Evolutionary conservation across 805 yeast species (phyloP), one percentile per base, ranked within the genome.

Genomic region (Metschnikowia anglica): DNA sequence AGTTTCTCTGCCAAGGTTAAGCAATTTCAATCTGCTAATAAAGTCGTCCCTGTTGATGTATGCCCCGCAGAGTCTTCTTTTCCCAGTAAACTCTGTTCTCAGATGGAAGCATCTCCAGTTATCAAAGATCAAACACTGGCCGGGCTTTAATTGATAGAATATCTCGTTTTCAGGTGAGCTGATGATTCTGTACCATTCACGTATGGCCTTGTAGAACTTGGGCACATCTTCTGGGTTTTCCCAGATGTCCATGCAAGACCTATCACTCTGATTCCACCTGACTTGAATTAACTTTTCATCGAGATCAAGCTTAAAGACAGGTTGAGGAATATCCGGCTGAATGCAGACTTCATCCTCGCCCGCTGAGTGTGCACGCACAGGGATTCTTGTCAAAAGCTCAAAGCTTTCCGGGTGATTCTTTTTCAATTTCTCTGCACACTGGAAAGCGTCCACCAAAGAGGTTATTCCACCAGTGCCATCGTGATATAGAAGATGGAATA

Each of bases 31-130:
- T 29, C 65, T 50, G 19, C 68, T 61, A 20, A 79, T 63, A 58
- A 79, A 83, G 56, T 83, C 89, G 55, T 83, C 88, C 42, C 84
- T 66, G 58, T 80, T 80, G 49, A 79, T 68, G 60, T 83, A 83
- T 1, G 86, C 87, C 10, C 88, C 88, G 58, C 88, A 83, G 75
- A 83, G 72, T 52, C 86, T 65, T 58, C 88, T 68, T 54, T 76
- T 74, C 2, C 89, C 88, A 1, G 82, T 76, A 46, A 82, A 81
- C 46, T 72, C 81, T 34, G 80, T 77, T 54, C 88, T 71, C 13
- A 84, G 80, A 58, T 83, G 89, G 60, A 83, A 70, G 16, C 80
- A 79, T 53, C 89, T 61, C 88, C 88, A 83, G 56, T 83, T 83
- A 56, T 83, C 88, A 56, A 83, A 83, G 30, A 83, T 76, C 49